phyloP scores from a whole-genome alignment of 805 yeast genomes.

The Hanseniaspora vineae region DNA sequence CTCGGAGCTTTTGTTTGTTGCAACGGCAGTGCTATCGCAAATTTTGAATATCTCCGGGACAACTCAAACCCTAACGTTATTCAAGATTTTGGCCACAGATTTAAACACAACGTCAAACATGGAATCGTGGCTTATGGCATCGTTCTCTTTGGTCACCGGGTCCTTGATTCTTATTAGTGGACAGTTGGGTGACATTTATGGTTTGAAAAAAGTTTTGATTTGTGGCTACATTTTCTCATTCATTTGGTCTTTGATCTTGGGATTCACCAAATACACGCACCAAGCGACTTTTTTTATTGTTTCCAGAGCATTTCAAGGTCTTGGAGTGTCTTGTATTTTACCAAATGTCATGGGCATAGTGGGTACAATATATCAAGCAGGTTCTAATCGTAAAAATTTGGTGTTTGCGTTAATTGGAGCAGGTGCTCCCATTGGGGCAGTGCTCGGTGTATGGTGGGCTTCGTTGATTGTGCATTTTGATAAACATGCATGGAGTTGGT shows the following conservation, averaged over 20 bases:
- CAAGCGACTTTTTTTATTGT: constrained; percentile 37
- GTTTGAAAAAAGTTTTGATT: constrained; percentile 40
- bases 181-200: constrained; percentile 58
- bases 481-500: constrained; percentile 18
- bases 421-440: constrained; percentile 49
- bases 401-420: constrained; percentile 45
- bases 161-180: constrained; percentile 61
- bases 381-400: constrained; percentile 34
- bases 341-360: constrained; percentile 50
- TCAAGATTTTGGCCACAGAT: constrained; percentile 22
- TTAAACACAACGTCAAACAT: constrained; percentile 17
- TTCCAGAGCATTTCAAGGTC: constrained; percentile 49
- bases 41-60: constrained; percentile 29
- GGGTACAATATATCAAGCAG: constrained; percentile 31
- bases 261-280: constrained; percentile 38
- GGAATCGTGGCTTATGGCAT: constrained; percentile 51
- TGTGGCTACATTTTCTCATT: constrained; percentile 43
- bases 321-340: constrained; percentile 43
- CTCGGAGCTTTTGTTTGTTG: constrained; percentile 17
- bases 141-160: constrained; percentile 59
- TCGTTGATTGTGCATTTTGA: constrained; percentile 26
- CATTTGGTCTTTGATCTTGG: constrained; percentile 49
- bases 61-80: constrained; percentile 26
- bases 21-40: constrained; percentile 25
- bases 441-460: constrained; percentile 38